A percentile compares a stretch with the other conserved stretches of the same genome.
These are phyloP conservation scores for Trichoderma sp. DNA, from an alignment of 2,329 filamentous ascomycete genomes.

Conservation along the genomic window DNA sequence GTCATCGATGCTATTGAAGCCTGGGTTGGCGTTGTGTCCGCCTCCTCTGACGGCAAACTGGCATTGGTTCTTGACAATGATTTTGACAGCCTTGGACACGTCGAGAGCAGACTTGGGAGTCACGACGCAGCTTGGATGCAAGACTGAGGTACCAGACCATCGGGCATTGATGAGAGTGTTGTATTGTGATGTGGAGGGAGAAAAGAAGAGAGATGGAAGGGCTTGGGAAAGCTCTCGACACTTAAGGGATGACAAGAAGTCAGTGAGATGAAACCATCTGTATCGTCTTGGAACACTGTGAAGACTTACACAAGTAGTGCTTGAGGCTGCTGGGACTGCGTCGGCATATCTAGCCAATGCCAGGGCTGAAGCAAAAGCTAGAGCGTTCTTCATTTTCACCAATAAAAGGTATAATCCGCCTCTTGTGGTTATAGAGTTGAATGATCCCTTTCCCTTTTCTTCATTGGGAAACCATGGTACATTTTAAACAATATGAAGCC, in stretches of 20 bases:
- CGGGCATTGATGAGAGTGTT: neutral
- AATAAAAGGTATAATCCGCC: neutral
- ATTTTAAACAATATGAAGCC: neutral
- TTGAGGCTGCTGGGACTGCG: neutral
- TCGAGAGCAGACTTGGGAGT: conserved; percentile 1
- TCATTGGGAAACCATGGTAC: too few relatives aligned
- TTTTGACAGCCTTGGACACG: conserved; percentile 2
- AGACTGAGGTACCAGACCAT: conserved; percentile 14
- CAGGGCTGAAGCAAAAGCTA: neutral
- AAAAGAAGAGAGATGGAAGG: neutral
- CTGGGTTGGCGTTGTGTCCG: conserved; percentile 46
- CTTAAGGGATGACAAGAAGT: neutral
- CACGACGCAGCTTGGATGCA: conserved; percentile 5
- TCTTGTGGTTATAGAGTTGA: neutral
- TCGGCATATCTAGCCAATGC: neutral
- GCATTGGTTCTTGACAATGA: neutral
- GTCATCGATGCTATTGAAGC: conserved; percentile 41
- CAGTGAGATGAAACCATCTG: too few relatives aligned
- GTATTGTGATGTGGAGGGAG: neutral
- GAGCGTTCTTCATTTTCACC: neutral
- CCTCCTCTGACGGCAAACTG: conserved; percentile 43
- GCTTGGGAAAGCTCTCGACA: neutral
- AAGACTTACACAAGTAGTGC: neutral
- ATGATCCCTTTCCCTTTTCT: neutral
- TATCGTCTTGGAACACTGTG: neutral